Evolutionary conservation across 331 rosid species (phyloP).

Genomic region (Stylosanthes scabra): DNA sequence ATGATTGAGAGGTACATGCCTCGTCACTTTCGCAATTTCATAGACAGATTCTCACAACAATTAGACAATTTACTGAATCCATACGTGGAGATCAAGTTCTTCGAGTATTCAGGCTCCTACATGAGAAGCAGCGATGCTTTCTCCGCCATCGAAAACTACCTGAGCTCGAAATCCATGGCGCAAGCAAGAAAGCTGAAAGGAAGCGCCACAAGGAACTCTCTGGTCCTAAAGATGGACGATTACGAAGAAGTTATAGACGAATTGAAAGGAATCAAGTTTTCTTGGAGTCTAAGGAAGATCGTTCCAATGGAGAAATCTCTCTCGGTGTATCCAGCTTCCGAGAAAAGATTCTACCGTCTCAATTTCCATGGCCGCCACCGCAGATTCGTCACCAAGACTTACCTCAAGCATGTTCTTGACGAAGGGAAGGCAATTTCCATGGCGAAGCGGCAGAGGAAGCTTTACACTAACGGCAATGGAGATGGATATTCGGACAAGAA

Average conservation of each 20-base stretch:
- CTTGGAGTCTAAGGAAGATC: conserved; percentile 30
- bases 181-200: conserved; percentile 34
- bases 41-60: conserved; percentile 5
- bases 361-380: conserved; percentile 5
- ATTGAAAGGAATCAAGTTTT: conserved; percentile 25
- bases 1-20: conserved; percentile 42
- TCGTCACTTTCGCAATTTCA: background rate
- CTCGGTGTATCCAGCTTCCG: conserved; percentile 8
- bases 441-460: conserved; percentile 26
- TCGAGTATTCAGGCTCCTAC: conserved; percentile 21
- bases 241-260: conserved; percentile 7
- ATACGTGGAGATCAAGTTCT: conserved; percentile 30
- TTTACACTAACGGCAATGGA: conserved; percentile 27
- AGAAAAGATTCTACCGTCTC: conserved; percentile 22
- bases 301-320: background rate
- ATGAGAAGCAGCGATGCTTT: conserved; percentile 24
- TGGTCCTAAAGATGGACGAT: conserved; percentile 32
- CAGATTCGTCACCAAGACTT: background rate
- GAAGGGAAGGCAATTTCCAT: conserved; percentile 31
- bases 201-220: background rate
- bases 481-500: background rate
- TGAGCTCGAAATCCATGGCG: conserved; percentile 13
- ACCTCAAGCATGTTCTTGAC: conserved; percentile 29
- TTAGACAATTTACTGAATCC: conserved; percentile 25
- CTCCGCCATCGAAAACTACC: conserved; percentile 33